Conservation (phyloP, 73 alveolate species). For the Paramecium sexaurelia region DNA sequence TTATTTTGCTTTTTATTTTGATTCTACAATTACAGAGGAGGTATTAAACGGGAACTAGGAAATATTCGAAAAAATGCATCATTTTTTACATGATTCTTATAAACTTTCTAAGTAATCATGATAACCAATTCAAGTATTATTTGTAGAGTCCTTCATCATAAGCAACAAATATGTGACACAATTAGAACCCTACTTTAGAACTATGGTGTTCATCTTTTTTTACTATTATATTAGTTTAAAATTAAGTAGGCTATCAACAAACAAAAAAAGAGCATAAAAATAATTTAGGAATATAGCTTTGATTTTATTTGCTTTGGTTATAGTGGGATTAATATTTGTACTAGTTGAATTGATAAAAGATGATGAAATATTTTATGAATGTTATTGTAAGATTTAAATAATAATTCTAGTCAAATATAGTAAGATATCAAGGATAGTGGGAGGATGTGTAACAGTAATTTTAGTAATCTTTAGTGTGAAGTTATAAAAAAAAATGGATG, state of each 20-base stretch:
- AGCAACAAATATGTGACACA: background rate
- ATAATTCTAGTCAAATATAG: constrained; percentile 9
- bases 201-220: background rate
- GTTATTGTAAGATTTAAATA: background rate
- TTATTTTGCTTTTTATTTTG: background rate
- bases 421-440: background rate
- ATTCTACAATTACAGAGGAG: background rate
- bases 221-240: background rate
- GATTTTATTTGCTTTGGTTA: background rate
- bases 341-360: background rate
- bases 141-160: background rate
- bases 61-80: background rate
- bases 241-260: background rate
- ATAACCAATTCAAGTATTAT: background rate
- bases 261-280: background rate
- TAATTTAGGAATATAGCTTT: background rate
- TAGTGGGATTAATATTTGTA: background rate
- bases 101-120: background rate
- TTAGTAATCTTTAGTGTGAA: background rate
- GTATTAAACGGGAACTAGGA: background rate
- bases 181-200: constrained; percentile 18
- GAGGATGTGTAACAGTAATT: background rate
- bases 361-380: background rate
- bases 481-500: constrained; percentile 20
- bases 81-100: background rate